Conservation (phyloP, 176 grass and related monocot genomes). For the Eleusine coracana region DNA sequence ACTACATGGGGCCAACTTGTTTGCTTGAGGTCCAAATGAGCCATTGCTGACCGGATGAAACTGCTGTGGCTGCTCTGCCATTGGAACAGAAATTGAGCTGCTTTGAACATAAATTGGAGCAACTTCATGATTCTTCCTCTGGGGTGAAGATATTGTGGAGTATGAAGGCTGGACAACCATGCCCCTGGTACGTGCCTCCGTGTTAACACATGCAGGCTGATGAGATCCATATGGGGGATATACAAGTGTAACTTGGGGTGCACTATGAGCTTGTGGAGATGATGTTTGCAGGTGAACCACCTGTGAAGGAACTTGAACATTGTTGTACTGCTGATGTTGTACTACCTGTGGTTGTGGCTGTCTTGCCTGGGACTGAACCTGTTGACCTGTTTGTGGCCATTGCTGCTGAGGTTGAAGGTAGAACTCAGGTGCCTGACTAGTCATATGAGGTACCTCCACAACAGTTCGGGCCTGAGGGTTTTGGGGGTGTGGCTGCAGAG, state of each 20-base stretch:
- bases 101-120: slow-evolving; percentile 67
- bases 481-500: slow-evolving; percentile 47
- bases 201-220: slow-evolving; percentile 58
- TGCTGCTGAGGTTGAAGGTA: slow-evolving; percentile 59
- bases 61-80: slow-evolving; percentile 41
- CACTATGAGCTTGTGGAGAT: slow-evolving; percentile 61
- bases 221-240: slow-evolving; percentile 76
- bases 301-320: slow-evolving; percentile 55
- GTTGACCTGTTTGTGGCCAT: slow-evolving; percentile 56
- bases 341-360: slow-evolving; percentile 52
- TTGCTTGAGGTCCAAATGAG: slow-evolving; percentile 58
- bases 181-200: slow-evolving; percentile 53
- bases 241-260: slow-evolving; percentile 56
- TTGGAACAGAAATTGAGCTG: slow-evolving; percentile 48
- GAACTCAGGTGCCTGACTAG: slow-evolving; percentile 48
- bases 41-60: slow-evolving; percentile 41
- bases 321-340: slow-evolving; percentile 58
- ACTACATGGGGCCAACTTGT: slow-evolving; percentile 51
- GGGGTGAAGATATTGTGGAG: slow-evolving; percentile 60
- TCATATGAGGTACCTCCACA: slow-evolving; percentile 36
- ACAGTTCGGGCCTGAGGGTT: slow-evolving; percentile 49
- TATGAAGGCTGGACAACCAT: slow-evolving; percentile 65
- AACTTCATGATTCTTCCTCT: slow-evolving; percentile 59
- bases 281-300: slow-evolving; percentile 53
- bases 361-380: slow-evolving; percentile 51